Percentiles rank a stretch among this genome's conserved stretches.
Conservation (phyloP, 352 stramenopile species). For the Nothophytophthora sp. region DNA sequence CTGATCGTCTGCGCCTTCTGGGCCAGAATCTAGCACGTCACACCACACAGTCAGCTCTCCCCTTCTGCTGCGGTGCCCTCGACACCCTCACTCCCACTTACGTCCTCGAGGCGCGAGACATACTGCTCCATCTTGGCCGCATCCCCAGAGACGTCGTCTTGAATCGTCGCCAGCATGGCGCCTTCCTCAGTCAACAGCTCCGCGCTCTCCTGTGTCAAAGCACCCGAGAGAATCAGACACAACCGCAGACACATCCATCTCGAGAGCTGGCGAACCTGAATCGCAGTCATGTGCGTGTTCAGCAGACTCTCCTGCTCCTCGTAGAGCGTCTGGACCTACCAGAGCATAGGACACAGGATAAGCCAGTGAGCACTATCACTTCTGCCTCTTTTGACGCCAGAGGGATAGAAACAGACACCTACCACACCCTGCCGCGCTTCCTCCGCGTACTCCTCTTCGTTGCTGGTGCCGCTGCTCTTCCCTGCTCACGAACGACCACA, state of each 20-base stretch:
- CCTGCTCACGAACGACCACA: slow-evolving; percentile 6
- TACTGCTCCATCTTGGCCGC: slow-evolving; percentile 96
- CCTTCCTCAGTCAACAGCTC: slow-evolving; percentile 97
- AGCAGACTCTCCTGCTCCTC: slow-evolving; percentile 97
- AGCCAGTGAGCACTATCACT: not conserved
- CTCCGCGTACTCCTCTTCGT: slow-evolving; percentile 42
- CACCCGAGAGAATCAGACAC: too few species aligned
- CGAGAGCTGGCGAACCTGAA: slow-evolving; percentile 87
- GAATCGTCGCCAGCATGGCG: slow-evolving; percentile 79
- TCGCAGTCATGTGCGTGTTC: slow-evolving; percentile 96
- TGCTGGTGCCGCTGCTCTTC: slow-evolving; percentile 20
- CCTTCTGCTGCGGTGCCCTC: not conserved
- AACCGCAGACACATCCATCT: not conserved
- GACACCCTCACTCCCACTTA: slow-evolving; percentile 13
- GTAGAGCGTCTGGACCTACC: slow-evolving; percentile 91
- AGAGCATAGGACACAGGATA: not conserved
- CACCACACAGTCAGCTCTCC: not conserved
- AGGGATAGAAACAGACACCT: not conserved
- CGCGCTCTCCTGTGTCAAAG: slow-evolving; percentile 92
- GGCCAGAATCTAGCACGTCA: slow-evolving; percentile 81
- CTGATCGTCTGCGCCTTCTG: slow-evolving; percentile 92
- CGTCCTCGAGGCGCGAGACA: slow-evolving; percentile 87
- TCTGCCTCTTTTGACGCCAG: not conserved
- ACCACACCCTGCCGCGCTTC: slow-evolving; percentile 74
- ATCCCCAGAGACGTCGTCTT: slow-evolving; percentile 88